These are phyloP conservation scores for Sporothrix globosa DNA, from an alignment of 2,329 filamentous ascomycete genomes.

Conservation along the genomic window DNA sequence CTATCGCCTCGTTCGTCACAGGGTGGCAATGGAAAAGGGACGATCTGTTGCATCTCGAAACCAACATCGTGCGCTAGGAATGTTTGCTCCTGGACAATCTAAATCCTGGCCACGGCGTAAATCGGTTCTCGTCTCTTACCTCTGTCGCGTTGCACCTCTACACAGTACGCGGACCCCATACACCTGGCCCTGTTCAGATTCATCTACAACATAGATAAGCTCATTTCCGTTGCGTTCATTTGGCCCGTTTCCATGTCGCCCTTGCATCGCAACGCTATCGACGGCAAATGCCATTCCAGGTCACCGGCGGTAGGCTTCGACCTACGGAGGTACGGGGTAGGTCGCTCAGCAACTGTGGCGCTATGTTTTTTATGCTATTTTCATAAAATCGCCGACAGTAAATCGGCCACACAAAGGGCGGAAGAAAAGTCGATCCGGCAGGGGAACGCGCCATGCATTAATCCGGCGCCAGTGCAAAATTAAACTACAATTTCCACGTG, in stretches of 20 bases:
- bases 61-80: conserved; percentile 14
- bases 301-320: neutral
- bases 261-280: neutral
- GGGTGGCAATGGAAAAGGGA: neutral
- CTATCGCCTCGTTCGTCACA: neutral
- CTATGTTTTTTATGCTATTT: neutral
- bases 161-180: too few species aligned
- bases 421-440: neutral
- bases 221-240: neutral
- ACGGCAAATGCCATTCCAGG: neutral
- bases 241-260: neutral
- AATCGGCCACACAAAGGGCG: neutral
- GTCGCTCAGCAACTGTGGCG: neutral
- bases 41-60: neutral
- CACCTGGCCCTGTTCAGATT: too few species aligned
- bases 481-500: conserved; percentile 27
- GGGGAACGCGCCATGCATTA: conserved; percentile 1
- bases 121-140: conserved; percentile 6
- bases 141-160: neutral
- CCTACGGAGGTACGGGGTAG: too few species aligned
- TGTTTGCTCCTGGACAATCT: neutral
- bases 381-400: neutral
- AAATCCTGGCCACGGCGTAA: too few species aligned
- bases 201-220: neutral
- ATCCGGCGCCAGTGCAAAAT: conserved; percentile 18